Percentiles rank a stretch among this genome's conserved stretches.
Evolutionary conservation across 495 filamentous ascomycete genomes (phyloP).

Genomic region (Sphaerosporella brunnea): DNA sequence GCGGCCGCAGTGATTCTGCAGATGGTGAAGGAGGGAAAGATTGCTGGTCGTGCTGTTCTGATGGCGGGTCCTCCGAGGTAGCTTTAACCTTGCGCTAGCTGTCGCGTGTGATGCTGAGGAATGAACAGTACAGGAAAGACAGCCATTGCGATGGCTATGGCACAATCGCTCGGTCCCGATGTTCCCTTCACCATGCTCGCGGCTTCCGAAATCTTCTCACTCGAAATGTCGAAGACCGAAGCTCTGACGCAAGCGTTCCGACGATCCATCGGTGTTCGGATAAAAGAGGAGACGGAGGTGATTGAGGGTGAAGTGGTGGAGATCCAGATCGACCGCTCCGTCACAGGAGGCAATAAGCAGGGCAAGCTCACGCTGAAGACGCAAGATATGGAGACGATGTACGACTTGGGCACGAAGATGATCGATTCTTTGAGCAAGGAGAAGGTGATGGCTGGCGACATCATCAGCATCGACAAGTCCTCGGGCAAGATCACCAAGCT

Average conservation of each 20-base stretch:
- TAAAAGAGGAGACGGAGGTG: slow-evolving; percentile 95
- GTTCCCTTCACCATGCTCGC: slow-evolving; percentile 96
- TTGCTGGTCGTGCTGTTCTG: slow-evolving; percentile 85
- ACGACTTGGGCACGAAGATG: slow-evolving; percentile 88
- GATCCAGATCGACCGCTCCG: slow-evolving; percentile 94
- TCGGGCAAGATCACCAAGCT: slow-evolving; percentile 94
- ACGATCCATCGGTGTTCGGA: slow-evolving; percentile 71
- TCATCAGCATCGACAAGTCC: slow-evolving; percentile 97
- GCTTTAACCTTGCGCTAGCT: background rate
- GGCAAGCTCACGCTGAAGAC: slow-evolving; percentile 99
- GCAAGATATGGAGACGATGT: slow-evolving; percentile 98
- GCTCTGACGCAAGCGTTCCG: slow-evolving; percentile 97
- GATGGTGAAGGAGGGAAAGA: slow-evolving; percentile 84
- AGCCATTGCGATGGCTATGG: slow-evolving; percentile 80
- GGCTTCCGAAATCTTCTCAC: slow-evolving; percentile 88
- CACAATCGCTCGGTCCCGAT: slow-evolving; percentile 88
- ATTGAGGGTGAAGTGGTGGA: slow-evolving; percentile 99
- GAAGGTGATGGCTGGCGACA: slow-evolving; percentile 83
- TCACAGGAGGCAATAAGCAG: slow-evolving; percentile 95
- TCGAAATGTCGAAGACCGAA: slow-evolving; percentile 98
- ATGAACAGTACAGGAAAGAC: slow-evolving; percentile 81
- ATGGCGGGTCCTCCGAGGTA: slow-evolving; percentile 45
- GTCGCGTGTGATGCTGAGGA: background rate
- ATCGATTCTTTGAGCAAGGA: slow-evolving; percentile 98
- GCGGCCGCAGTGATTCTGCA: slow-evolving; percentile 91